phyloP scores from a whole-genome alignment of 768 basidiomycete species.

The Crepidotus variabilis region DNA sequence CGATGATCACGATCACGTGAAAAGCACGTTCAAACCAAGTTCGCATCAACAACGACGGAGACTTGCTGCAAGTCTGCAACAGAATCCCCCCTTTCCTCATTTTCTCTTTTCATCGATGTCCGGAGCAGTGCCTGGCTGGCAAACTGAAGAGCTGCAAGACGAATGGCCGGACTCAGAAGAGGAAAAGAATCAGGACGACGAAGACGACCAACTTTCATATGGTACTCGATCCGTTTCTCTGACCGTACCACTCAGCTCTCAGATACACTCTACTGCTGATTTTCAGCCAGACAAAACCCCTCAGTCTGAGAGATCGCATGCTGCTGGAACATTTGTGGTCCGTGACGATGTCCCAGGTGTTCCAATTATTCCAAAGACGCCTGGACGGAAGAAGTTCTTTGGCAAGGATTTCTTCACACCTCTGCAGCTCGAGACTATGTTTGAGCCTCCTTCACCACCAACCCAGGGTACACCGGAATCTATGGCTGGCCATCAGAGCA shows the following conservation, averaged over 20 bases:
- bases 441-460: constrained; percentile 89
- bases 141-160: constrained; percentile 86
- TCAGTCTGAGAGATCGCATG: constrained; percentile 23
- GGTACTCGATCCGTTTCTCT: constrained; percentile 58
- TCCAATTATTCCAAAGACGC: constrained; percentile 63
- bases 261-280: constrained; percentile 45
- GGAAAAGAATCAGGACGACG: constrained; percentile 32
- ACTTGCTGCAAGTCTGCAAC: not conserved
- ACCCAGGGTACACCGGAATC: constrained; percentile 11
- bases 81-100: constrained; percentile 1
- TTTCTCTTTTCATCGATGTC: constrained; percentile 25
- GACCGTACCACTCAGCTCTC: constrained; percentile 51
- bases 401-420: constrained; percentile 89
- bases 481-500: constrained; percentile 12
- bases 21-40: not conserved
- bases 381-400: constrained; percentile 52
- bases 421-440: constrained; percentile 84
- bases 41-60: not conserved
- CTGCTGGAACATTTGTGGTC: constrained; percentile 72
- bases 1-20: constrained; percentile 20
- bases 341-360: constrained; percentile 59
- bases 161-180: constrained; percentile 80
- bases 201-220: constrained; percentile 36
- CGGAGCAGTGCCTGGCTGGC: constrained; percentile 61
- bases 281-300: constrained; percentile 24